phyloP scores from a whole-genome alignment of 2,329 filamentous ascomycete genomes.

The Monilinia fructicola region DNA sequence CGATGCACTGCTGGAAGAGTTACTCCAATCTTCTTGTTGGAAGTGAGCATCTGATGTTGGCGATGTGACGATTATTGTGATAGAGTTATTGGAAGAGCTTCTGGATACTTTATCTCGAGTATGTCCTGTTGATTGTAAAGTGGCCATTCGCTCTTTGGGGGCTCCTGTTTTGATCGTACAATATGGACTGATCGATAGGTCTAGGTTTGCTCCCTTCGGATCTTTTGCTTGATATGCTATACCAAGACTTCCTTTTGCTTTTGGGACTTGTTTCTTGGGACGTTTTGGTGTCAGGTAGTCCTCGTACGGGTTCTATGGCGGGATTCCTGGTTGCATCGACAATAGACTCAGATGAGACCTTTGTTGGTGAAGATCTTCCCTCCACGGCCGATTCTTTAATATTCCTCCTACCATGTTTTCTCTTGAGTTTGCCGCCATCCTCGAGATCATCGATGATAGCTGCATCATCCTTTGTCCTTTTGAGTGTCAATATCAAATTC shows the following conservation, averaged over 20 bases:
- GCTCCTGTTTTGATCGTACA: not conserved
- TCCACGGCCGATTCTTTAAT: not conserved
- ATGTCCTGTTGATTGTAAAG: slow-evolving; percentile 5
- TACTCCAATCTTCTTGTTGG: slow-evolving; percentile 6
- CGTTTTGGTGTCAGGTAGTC: not conserved
- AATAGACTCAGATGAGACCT: not conserved
- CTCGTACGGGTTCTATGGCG: not conserved
- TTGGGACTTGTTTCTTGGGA: not conserved
- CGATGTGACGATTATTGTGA: slow-evolving; percentile 35
- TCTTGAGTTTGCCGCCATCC: not conserved
- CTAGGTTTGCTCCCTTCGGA: slow-evolving; percentile 2
- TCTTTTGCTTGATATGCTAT: not conserved
- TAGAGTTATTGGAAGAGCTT: slow-evolving; percentile 23
- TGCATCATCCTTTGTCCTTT: slow-evolving; percentile 6
- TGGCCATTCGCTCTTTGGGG: not conserved
- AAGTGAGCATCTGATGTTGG: slow-evolving; percentile 31
- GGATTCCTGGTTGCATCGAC: not conserved
- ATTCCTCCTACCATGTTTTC: not conserved
- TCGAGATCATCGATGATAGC: not conserved
- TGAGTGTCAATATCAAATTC: slow-evolving; percentile 3
- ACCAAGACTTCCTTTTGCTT: slow-evolving; percentile 14
- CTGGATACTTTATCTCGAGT: slow-evolving; percentile 22
- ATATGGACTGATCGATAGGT: not conserved
- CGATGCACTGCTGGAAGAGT: slow-evolving; percentile 10
- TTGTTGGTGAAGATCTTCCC: not conserved